phyloP scores from a whole-genome alignment of 805 yeast genomes.

The Teunomyces cretensis region DNA sequence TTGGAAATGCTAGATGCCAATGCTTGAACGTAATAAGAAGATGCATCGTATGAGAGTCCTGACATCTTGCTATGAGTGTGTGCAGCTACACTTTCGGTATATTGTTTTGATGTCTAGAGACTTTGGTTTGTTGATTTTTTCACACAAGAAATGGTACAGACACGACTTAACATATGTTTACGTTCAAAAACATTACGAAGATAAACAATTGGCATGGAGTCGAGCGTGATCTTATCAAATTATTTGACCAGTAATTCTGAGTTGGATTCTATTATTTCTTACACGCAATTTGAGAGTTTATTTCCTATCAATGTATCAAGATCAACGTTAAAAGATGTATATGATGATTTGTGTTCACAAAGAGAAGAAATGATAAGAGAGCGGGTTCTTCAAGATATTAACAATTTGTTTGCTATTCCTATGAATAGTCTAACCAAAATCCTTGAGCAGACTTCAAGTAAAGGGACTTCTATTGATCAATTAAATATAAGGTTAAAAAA shows the following conservation, averaged over 20 bases:
- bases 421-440: constrained; percentile 10
- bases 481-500: constrained; percentile 19
- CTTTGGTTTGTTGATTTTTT: neutral
- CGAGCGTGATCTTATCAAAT: constrained; percentile 17
- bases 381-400: constrained; percentile 12
- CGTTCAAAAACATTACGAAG: no score
- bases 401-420: constrained; percentile 24
- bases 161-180: neutral
- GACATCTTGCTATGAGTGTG: constrained; percentile 6
- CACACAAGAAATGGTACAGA: neutral
- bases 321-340: constrained; percentile 9
- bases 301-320: constrained; percentile 12
- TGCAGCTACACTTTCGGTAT: neutral
- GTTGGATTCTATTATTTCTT: constrained; percentile 16
- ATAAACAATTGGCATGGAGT: constrained; percentile 17
- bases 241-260: constrained; percentile 18
- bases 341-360: constrained; percentile 14
- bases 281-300: constrained; percentile 18
- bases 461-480: constrained; percentile 10
- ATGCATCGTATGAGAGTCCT: constrained; percentile 17
- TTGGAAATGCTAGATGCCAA: constrained; percentile 71
- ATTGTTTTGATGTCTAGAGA: neutral
- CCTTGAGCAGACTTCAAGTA: neutral
- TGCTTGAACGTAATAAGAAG: constrained; percentile 65
- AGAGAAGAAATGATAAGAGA: constrained; percentile 4